Base-by-base conservation (phyloP, 176 grass and related monocot genomes). In the Juncus inflexus region DNA sequence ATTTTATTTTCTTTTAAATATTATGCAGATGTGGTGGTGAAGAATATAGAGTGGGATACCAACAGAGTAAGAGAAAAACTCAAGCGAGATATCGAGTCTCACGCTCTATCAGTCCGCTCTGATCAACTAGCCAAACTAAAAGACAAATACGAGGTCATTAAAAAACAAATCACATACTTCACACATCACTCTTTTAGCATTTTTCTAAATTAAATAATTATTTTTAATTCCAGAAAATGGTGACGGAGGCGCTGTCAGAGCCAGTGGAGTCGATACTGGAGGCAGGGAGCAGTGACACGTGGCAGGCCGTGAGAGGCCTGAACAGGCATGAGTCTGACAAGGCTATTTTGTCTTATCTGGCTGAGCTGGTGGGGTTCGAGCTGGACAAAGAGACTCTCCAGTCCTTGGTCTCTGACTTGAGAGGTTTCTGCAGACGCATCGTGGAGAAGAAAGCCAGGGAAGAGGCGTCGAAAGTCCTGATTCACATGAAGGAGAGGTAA, bases 401-500 rank as follows among this genome's bases (percentile, higher is more conserved):
- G 63, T 70, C 76, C 57, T 84, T 83, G 81, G 45, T 84, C 11
- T 58, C 67, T 60, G 82, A 83, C 66, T 76, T 97, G 53, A 81
- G 73, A 79, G 74, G 86, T 57, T 69, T 83, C 66, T 83, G 79
- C 15, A 86, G 74, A 84, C 73, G 51, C 54, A 62, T 91, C 43
- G 83, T 97, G 42, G 81, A 80, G 71, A 79, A 76, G 57, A 91
- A 89, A 81, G 82, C 92, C 60, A 88, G 63, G 83, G 87, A 97
- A 73, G 80, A 81, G 88, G 85, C 84, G 67, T 78, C 63, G 67
- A 84, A 89, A 39, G 69, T 80, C 81, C 68, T 97, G 64, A 84
- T 91, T 52, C 80, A 43, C 61, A 97, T 91, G 92, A 97, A 91
- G 81, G 85, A 91, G 75, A 97, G 92, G 92, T 97, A 71, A 28